Base-by-base conservation (phyloP, 2,329 filamentous ascomycete genomes). In the Phyllosticta citriasiana region DNA sequence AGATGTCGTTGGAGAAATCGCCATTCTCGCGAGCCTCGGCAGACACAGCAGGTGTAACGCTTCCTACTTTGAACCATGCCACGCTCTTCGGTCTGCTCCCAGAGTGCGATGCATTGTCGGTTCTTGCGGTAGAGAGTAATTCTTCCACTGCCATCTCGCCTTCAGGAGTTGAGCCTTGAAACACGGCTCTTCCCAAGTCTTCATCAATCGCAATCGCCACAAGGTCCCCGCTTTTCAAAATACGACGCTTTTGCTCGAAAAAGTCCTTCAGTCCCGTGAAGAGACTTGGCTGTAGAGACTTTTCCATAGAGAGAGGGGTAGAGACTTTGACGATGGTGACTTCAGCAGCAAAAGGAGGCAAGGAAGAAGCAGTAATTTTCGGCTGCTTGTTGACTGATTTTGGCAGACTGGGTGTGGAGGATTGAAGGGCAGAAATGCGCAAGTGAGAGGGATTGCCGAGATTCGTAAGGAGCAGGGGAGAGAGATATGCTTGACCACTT, bases 11-110 rank as follows among this genome's bases (percentile, higher is more conserved):
- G 3, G 82, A 81, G 1, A 83, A 79, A 14, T 83, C 83, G 35
- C 85, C 82, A n/a, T 82, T 79, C 7, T 83, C 68, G 69, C 79
- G 67, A 78, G 86, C 66, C 77, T 84, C 69, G 78, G 76, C 74
- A 10, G 74, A 67, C 7, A 71, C 67, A n/a, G 74, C 72, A 8
- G 78, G 75, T 54, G 77, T 75, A 35, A 95, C 86, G 63, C 90
- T 88, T 50, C 88, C 88, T 51, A 99, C 88, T 65, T 87, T 89
- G 79, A 97, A 97, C 94, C 94, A 99, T 7, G 90, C 92, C 22
- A 96, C 88, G 10, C 69, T 70, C 55, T 73, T 75, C 22, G 67
- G 63, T 55, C 63, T 67, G 35, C 60, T 66, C 26, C 66, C 64
- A 2, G 61, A 50, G 24, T 64, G 62, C 0, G 53, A 25, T 7